A percentile compares a stretch with the other conserved stretches of the same genome.
phyloP scores from a whole-genome alignment of 2,329 filamentous ascomycete genomes.

The Fusarium scirpi region DNA sequence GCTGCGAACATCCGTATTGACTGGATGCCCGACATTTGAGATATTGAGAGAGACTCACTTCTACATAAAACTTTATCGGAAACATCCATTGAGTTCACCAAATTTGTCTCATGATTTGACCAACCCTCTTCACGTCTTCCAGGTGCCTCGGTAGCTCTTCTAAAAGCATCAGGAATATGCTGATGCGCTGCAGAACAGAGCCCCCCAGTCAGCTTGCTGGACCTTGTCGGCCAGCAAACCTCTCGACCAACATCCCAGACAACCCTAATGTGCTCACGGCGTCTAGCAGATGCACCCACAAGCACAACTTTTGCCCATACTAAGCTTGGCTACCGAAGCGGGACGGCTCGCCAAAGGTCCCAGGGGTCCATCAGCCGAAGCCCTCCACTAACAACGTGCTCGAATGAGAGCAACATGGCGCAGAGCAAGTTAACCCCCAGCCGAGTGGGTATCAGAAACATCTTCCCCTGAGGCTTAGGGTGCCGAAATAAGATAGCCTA shows the following conservation, averaged over 20 bases:
- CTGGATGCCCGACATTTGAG: too few relatives aligned
- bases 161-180: neutral
- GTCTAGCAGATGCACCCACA: neutral
- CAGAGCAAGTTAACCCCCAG: neutral
- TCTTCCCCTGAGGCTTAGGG: neutral
- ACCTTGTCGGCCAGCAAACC: neutral
- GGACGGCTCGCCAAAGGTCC: neutral
- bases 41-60: too few relatives aligned
- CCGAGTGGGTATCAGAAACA: neutral
- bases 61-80: too few relatives aligned
- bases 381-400: slow-evolving; percentile 15
- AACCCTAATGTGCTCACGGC: neutral
- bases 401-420: neutral
- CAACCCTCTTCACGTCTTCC: too few relatives aligned
- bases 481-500: neutral
- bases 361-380: neutral
- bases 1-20: too few relatives aligned
- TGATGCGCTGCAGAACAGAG: neutral
- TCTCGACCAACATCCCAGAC: neutral
- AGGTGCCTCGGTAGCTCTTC: neutral
- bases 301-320: neutral
- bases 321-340: neutral
- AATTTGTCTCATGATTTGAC: too few relatives aligned
- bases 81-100: too few relatives aligned
- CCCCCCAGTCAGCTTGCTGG: neutral